Evolutionary conservation across 306 rosid species (phyloP).

Genomic region (Glycyrrhiza uralensis): DNA sequence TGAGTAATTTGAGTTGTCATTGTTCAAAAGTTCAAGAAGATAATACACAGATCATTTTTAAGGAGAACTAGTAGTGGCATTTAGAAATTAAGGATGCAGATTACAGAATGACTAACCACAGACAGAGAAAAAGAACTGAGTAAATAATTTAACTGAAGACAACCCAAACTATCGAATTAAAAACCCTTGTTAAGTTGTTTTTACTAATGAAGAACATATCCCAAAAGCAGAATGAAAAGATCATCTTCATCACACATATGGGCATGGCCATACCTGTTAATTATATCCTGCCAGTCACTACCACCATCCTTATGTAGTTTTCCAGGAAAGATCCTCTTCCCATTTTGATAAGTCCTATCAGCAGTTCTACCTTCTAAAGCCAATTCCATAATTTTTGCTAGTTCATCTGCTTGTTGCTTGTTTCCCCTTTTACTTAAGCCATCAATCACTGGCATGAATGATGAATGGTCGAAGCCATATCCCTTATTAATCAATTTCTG

Average conservation of each 20-base stretch:
- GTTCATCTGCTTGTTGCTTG: constrained; percentile 69
- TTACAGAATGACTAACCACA: not conserved
- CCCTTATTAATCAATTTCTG: constrained; percentile 58
- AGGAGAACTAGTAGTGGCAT: not conserved
- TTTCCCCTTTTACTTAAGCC: constrained; percentile 72
- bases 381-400: constrained; percentile 80
- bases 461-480: constrained; percentile 65
- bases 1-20: not conserved
- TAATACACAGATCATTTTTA: constrained; percentile 3
- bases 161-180: constrained; percentile 1
- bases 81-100: constrained; percentile 19
- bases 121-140: not conserved
- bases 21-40: constrained; percentile 2
- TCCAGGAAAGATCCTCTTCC: constrained; percentile 28
- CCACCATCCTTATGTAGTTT: constrained; percentile 35
- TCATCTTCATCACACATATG: constrained; percentile 3
- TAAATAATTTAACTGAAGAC: constrained; percentile 1
- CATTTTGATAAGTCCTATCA: constrained; percentile 36
- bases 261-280: constrained; percentile 66
- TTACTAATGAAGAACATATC: constrained; percentile 11
- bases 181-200: not conserved
- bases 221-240: not conserved
- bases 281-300: constrained; percentile 68
- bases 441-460: constrained; percentile 79
- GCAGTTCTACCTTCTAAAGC: constrained; percentile 49